Percentiles rank a stretch among this genome's conserved stretches.
Evolutionary conservation across 106 monocot genomes (phyloP).

Genomic region (Dendrobium huoshanense): DNA sequence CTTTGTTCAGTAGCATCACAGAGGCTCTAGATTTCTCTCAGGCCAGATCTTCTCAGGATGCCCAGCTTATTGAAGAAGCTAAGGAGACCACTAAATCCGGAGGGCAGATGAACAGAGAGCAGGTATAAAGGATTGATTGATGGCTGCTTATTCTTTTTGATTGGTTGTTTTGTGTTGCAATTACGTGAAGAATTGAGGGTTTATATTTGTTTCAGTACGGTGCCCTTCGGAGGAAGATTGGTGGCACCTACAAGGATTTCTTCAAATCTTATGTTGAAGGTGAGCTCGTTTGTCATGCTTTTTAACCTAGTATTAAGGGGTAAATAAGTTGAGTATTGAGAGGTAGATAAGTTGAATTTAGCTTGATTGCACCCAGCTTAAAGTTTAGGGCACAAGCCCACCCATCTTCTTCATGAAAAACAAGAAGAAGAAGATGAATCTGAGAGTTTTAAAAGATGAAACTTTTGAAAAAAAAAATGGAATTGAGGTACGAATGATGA

Average conservation of each 20-base stretch:
- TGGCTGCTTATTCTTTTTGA: not conserved
- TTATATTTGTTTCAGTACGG: slow-evolving; percentile 52
- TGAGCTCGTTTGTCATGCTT: slow-evolving; percentile 9
- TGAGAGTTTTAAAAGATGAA: too few species aligned
- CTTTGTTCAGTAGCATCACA: slow-evolving; percentile 58
- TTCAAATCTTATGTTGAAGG: slow-evolving; percentile 99
- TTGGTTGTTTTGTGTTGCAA: not conserved
- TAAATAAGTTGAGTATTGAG: not conserved
- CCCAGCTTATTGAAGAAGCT: slow-evolving; percentile 77
- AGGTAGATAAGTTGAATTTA: not conserved
- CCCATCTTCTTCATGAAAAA: too few species aligned
- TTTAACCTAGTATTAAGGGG: not conserved
- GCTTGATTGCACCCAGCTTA: too few species aligned
- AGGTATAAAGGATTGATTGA: slow-evolving; percentile 30
- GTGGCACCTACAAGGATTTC: slow-evolving; percentile 98
- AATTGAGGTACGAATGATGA: too few species aligned
- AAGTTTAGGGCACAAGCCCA: too few species aligned
- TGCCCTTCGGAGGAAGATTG: slow-evolving; percentile 92
- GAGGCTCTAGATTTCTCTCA: slow-evolving; percentile 93
- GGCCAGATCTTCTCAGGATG: slow-evolving; percentile 71
- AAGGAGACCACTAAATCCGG: slow-evolving; percentile 61
- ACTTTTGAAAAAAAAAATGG: too few species aligned
- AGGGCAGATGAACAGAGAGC: slow-evolving; percentile 76
- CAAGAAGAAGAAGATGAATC: too few species aligned
- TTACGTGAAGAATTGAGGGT: not conserved